These are phyloP conservation scores for Pyropia haitanensis DNA, from an alignment of 23 red algal species.

Conservation along the genomic window DNA sequence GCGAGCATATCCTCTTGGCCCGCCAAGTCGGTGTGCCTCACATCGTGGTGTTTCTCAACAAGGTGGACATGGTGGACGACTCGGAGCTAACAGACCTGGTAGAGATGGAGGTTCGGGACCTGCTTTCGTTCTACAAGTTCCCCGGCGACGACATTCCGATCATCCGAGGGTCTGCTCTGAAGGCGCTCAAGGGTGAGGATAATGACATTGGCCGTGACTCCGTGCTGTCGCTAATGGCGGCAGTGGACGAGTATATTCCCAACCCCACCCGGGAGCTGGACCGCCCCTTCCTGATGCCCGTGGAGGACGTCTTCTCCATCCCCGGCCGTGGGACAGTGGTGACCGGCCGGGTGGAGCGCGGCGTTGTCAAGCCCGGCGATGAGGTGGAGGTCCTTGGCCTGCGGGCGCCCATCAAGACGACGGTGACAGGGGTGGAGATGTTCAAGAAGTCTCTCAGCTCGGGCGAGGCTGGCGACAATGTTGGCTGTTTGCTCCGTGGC, in stretches of 20 bases:
- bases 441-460: conserved; percentile 83
- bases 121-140: conserved; percentile 93
- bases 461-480: conserved; percentile 91
- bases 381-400: conserved; percentile 96
- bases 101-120: conserved; percentile 95
- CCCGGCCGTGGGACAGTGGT: conserved; percentile 92
- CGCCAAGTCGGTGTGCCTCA: conserved; percentile 95
- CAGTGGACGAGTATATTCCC: conserved; percentile 88
- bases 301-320: conserved; percentile 96
- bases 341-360: conserved; percentile 91
- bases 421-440: conserved; percentile 91
- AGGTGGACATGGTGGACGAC: conserved; percentile 96
- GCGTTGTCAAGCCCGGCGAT: conserved; percentile 76
- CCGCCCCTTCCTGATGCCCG: conserved; percentile 84
- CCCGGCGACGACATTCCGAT: conserved; percentile 81
- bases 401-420: conserved; percentile 53
- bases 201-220: conserved; percentile 52
- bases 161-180: conserved; percentile 83
- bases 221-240: conserved; percentile 73
- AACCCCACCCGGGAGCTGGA: conserved; percentile 75
- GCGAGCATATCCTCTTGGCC: conserved; percentile 92
- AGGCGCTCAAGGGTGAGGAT: conserved; percentile 77
- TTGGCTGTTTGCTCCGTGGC: conserved; percentile 89
- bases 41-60: conserved; percentile 98
- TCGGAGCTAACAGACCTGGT: conserved; percentile 88